Evolutionary conservation across 2,329 filamentous ascomycete species (phyloP), one percentile per base, ranked within the genome.

Genomic region (Aspergillus japonicus): DNA sequence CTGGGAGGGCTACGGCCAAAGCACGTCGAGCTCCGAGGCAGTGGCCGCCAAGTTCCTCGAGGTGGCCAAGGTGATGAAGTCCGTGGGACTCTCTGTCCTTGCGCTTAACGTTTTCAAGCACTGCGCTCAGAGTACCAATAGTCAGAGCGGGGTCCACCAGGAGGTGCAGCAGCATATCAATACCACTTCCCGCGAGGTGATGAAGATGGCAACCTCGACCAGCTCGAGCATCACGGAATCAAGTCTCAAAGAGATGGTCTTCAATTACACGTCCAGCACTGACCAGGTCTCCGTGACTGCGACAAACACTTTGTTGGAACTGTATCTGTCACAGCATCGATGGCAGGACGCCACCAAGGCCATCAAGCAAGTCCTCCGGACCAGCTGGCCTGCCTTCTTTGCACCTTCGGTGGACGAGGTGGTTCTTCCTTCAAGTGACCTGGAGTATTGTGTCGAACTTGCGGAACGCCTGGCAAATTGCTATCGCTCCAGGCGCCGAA

Each of bases 1-100:
- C 16, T 82, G 80, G 77, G 74, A 80, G 51, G 81, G 83, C 60
- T 82, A 83, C 61, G 74, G 79, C 54, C 74, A 78, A 47, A 76
- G 75, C 54, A 66, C 75, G 10, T 71, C 75, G 2, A 72, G 75
- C 48, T 74, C 77, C 0, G 75, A 80, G 60, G 74, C 68, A 16
- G 75, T 68, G 42, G 73, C 63, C 56, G 76, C 63, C 64, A 73
- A 76, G 2, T 71, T 78, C 57, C 56, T 68, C 3, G 73, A 76
- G 50, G 72, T 81, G 24, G 80, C 79, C 19, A 75, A 75, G 42
- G 71, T 77, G 33, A 77, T 83, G 75, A 78, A 78, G 59, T 70
- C 75, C 0, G 74, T 82, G 8, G 79, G 78, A 1, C 67, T 80
- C 6, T 75, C 76, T 35, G 71, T 73, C 11, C 71, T 77, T 54